Evolutionary conservation across 495 filamentous ascomycete genomes (phyloP).

Genomic region (Talaromyces liani): DNA sequence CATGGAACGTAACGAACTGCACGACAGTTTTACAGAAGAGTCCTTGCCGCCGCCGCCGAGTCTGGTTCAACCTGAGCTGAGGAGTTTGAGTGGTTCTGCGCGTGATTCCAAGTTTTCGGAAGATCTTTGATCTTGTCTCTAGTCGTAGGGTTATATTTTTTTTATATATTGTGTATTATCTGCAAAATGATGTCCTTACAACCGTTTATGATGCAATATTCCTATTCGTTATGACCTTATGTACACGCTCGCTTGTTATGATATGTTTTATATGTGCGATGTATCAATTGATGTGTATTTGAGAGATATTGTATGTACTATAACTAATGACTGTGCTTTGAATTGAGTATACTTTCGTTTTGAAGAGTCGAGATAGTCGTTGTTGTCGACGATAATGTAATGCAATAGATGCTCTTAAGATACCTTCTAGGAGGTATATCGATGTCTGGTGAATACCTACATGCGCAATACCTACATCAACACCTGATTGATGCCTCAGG

Average conservation of each 20-base stretch:
- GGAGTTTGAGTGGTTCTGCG: constrained; percentile 24
- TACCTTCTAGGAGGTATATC: too few species aligned
- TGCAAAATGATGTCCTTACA: not conserved
- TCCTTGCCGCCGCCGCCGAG: constrained; percentile 32
- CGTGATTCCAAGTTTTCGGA: constrained; percentile 46
- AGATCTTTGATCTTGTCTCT: constrained; percentile 26
- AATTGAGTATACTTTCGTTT: not conserved
- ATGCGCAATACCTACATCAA: not conserved
- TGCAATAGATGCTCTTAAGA: too few species aligned
- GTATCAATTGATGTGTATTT: not conserved
- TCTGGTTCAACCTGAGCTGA: constrained; percentile 17
- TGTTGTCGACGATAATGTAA: too few species aligned
- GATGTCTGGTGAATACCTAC: not conserved
- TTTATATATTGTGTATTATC: not conserved
- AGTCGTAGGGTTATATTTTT: not conserved
- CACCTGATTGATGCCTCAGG: not conserved
- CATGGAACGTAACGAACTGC: constrained; percentile 32
- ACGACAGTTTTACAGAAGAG: constrained; percentile 43
- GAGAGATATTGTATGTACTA: not conserved
- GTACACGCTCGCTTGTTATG: not conserved
- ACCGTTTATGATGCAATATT: not conserved
- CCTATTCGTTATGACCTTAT: not conserved
- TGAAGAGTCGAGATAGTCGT: too few species aligned
- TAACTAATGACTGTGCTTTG: not conserved
- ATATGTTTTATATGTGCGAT: not conserved